Evolutionary conservation across 768 basidiomycete genomes (phyloP), one percentile per base, ranked within the genome.

Genomic region (Suillus brevipes): DNA sequence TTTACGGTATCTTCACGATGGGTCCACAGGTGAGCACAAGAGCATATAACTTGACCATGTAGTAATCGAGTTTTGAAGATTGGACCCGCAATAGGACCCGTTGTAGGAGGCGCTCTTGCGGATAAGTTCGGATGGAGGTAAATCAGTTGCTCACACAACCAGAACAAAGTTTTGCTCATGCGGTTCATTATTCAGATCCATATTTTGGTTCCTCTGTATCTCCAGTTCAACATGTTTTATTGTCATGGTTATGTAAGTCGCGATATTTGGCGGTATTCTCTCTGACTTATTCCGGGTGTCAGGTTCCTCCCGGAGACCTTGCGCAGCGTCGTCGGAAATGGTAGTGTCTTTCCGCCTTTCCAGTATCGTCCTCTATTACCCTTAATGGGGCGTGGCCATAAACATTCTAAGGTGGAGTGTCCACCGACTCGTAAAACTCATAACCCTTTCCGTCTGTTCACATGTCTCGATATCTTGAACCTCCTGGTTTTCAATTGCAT

Each of bases 121-220:
- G 81, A 84, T 58, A 76, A 77, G 12, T 71, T 90, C 1, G 89
- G 89, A 16, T 91, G 89, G 89, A 84, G 87, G 87, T 86, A 55
- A 61, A 58, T 58, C 9, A 20, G 9, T 40, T 58, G 23, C 10
- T 6, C n/a, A 16, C 23, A 9, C 3, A 58, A 40, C 28, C n/a
- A 36, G 10, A 20, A 23, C 14, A 23, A 58, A 6, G 9, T 6
- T 58, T 40, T n/a, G 10, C 23, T 58, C 10, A 58, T 25, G 10
- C 10, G 7, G 16, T 18, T 25, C 57, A 40, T 38, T 18, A 28
- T 25, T 38, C 57, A 86, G 84, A 67, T 80, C 87, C 6, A 84
- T 88, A 6, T 87, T 87, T 70, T 88, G 86, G 86, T 87, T 87
- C 72, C 73, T 87, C 18, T 80, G 80, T 64, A 87, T 87, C 49